These are phyloP conservation scores for Leptosphaerulina australis DNA, from an alignment of 2,329 filamentous ascomycete genomes.

Conservation along the genomic window DNA sequence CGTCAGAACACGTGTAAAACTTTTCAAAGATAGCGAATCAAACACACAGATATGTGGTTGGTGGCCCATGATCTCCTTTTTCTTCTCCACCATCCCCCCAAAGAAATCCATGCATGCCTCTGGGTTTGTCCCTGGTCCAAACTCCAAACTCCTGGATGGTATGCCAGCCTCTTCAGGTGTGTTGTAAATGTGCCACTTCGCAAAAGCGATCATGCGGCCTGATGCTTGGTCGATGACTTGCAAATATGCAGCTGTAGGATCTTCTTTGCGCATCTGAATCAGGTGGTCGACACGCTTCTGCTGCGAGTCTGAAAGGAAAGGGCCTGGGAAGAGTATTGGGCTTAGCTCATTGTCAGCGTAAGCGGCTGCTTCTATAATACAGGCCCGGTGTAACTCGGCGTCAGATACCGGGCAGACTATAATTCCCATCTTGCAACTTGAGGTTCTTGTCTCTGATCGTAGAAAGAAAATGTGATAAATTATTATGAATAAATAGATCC, in stretches of 20 bases:
- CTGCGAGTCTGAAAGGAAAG: slow-evolving; percentile 9
- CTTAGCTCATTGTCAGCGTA: slow-evolving; percentile 27
- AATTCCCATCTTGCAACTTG: slow-evolving; percentile 28
- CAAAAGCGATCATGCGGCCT: slow-evolving; percentile 34
- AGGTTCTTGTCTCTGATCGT: no score
- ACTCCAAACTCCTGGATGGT: slow-evolving; percentile 19
- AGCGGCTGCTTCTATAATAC: slow-evolving; percentile 30
- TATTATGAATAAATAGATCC: not conserved
- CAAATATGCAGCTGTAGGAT: slow-evolving; percentile 19
- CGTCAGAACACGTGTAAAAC: not conserved
- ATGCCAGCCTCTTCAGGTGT: slow-evolving; percentile 21
- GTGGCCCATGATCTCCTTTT: slow-evolving; percentile 28
- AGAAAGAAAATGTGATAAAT: no score
- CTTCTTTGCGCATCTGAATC: slow-evolving; percentile 2
- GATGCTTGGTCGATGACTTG: slow-evolving; percentile 36
- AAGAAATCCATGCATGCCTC: slow-evolving; percentile 36
- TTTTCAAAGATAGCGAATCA: not conserved
- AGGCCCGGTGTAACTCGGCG: slow-evolving; percentile 30
- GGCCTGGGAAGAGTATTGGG: slow-evolving; percentile 34
- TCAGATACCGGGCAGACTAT: slow-evolving; percentile 30
- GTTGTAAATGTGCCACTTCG: slow-evolving; percentile 40
- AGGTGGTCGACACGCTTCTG: slow-evolving; percentile 6
- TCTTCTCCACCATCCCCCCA: slow-evolving; percentile 24
- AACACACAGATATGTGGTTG: slow-evolving; percentile 36
- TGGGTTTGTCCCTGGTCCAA: slow-evolving; percentile 27